phyloP scores from a whole-genome alignment of 805 yeast genomes.

The Metschnikowia cubensis region DNA sequence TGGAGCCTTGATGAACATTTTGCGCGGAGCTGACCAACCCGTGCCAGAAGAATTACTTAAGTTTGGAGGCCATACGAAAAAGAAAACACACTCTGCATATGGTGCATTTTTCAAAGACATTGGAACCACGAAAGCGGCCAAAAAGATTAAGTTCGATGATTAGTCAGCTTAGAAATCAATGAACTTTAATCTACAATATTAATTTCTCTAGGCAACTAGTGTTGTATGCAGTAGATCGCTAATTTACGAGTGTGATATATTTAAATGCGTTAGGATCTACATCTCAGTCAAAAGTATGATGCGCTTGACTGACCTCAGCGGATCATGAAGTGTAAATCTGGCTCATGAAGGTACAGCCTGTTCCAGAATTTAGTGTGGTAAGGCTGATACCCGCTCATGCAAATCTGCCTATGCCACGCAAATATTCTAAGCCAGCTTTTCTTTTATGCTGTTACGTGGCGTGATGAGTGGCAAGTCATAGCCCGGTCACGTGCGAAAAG shows the following conservation, averaged over 20 bases:
- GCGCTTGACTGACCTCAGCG: neutral
- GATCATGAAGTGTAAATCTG: neutral
- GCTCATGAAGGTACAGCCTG: neutral
- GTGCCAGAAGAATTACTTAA: conserved; percentile 94
- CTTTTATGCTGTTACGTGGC: neutral
- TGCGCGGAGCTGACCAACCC: conserved; percentile 89
- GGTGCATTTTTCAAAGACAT: conserved; percentile 97
- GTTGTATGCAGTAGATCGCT: neutral
- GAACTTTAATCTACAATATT: neutral
- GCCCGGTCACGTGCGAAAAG: conserved; percentile 4
- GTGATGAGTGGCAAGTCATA: neutral
- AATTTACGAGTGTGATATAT: neutral
- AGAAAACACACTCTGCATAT: conserved; percentile 95
- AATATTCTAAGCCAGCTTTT: neutral
- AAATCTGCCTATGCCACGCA: neutral
- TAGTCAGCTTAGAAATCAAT: conserved; percentile 1
- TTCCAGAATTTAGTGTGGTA: neutral
- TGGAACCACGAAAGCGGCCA: conserved; percentile 77
- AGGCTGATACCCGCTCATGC: neutral
- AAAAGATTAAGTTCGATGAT: conserved; percentile 78
- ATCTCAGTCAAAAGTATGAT: neutral
- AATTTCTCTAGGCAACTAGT: neutral
- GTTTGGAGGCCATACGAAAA: conserved; percentile 96
- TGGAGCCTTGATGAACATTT: conserved; percentile 88
- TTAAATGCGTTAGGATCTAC: neutral